These are phyloP conservation scores for Phlebiopsis flavidoalba DNA, from an alignment of 768 basidiomycete species.

Conservation along the genomic window DNA sequence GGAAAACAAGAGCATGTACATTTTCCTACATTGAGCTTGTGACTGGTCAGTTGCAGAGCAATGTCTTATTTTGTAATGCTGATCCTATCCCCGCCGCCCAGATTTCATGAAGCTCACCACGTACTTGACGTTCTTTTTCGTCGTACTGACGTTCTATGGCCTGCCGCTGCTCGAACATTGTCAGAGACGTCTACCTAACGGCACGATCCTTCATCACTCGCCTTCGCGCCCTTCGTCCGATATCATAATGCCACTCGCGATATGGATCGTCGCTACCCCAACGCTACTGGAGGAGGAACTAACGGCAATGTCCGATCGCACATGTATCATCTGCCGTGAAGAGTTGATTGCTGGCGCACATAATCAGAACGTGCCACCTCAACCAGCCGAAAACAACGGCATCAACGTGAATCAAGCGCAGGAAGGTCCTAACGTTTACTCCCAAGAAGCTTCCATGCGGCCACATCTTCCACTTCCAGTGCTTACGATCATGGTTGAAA, in stretches of 20 bases:
- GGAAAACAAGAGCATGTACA: slow-evolving; percentile 98
- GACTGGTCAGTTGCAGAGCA: slow-evolving; percentile 58
- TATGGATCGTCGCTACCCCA: slow-evolving; percentile 94
- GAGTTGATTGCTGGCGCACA: slow-evolving; percentile 61
- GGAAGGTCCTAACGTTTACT: slow-evolving; percentile 87
- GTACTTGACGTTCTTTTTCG: slow-evolving; percentile 89
- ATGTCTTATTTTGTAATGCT: background rate
- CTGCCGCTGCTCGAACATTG: slow-evolving; percentile 94
- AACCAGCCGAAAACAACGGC: slow-evolving; percentile 2
- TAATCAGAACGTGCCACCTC: slow-evolving; percentile 7
- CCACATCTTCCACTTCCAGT: slow-evolving; percentile 97
- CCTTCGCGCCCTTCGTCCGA: slow-evolving; percentile 79
- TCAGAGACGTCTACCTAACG: slow-evolving; percentile 95
- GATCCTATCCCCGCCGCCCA: slow-evolving; percentile 27
- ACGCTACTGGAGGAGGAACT: slow-evolving; percentile 87
- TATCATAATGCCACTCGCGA: slow-evolving; percentile 93
- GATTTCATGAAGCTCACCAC: slow-evolving; percentile 92
- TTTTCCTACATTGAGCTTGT: slow-evolving; percentile 91
- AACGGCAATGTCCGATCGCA: slow-evolving; percentile 74
- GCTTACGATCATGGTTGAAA: slow-evolving; percentile 93
- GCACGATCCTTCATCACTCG: slow-evolving; percentile 88
- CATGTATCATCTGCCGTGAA: slow-evolving; percentile 97
- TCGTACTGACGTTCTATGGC: slow-evolving; percentile 93
- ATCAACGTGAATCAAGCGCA: slow-evolving; percentile 15
- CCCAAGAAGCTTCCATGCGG: slow-evolving; percentile 97